A percentile compares a stretch with the other conserved stretches of the same genome.
phyloP scores from a whole-genome alignment of 768 basidiomycete species.

The Hysterangium stoloniferum region DNA sequence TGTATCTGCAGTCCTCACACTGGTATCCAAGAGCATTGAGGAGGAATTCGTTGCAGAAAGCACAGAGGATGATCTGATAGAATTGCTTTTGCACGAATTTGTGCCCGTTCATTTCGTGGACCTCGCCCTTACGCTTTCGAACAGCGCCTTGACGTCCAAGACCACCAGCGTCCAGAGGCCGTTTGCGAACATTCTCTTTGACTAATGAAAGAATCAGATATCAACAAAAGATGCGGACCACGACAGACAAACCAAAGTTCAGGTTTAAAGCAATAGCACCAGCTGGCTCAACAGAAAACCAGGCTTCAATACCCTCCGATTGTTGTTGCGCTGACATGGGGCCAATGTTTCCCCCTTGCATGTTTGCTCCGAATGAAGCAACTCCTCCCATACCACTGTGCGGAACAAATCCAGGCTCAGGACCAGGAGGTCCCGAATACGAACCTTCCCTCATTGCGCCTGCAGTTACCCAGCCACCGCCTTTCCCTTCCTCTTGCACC shows the following conservation, averaged over 20 bases:
- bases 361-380: slow-evolving; percentile 31
- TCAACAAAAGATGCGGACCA: slow-evolving; percentile 9
- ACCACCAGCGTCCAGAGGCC: slow-evolving; percentile 70
- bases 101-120: slow-evolving; percentile 99
- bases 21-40: slow-evolving; percentile 97
- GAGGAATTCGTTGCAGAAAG: slow-evolving; percentile 95
- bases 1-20: slow-evolving; percentile 98
- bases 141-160: slow-evolving; percentile 96
- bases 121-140: slow-evolving; percentile 95
- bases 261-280: slow-evolving; percentile 82
- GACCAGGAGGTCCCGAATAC: slow-evolving; percentile 30
- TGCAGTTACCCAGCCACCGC: slow-evolving; percentile 92
- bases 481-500: slow-evolving; percentile 76
- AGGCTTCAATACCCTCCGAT: slow-evolving; percentile 85
- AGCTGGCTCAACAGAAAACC: slow-evolving; percentile 98
- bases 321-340: slow-evolving; percentile 11
- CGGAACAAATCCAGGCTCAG: slow-evolving; percentile 30
- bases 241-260: slow-evolving; percentile 73
- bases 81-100: slow-evolving; percentile 96
- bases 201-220: slow-evolving; percentile 40
- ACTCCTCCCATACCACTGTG: slow-evolving; percentile 41
- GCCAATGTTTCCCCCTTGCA: slow-evolving; percentile 16
- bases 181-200: slow-evolving; percentile 95
- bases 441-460: slow-evolving; percentile 70
- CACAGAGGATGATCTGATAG: slow-evolving; percentile 97